These are phyloP conservation scores for Emericellopsis cladophorae DNA, from an alignment of 2,329 filamentous ascomycete species.

Conservation along the genomic window DNA sequence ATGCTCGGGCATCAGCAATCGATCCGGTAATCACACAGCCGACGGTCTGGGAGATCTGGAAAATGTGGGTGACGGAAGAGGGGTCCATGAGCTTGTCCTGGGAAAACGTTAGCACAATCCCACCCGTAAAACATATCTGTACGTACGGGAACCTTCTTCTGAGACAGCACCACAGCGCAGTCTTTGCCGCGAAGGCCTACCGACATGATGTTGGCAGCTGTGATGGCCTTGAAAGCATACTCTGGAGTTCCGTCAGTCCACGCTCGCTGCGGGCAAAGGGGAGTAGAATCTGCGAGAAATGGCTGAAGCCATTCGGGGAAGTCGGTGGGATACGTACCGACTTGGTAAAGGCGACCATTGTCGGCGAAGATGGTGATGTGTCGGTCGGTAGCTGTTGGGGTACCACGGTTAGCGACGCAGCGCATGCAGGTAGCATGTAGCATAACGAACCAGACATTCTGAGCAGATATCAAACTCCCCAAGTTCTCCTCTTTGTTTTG, in stretches of 20 bases:
- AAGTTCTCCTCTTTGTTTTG: too few relatives aligned
- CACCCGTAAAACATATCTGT: background rate
- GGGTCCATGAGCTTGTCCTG: conserved; percentile 99
- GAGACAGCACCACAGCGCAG: conserved; percentile 91
- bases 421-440: conserved; percentile 21
- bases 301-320: background rate
- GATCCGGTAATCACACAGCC: conserved; percentile 98
- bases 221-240: conserved; percentile 99
- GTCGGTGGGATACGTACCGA: conserved; percentile 54
- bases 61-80: conserved; percentile 92
- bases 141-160: conserved; percentile 98
- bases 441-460: conserved; percentile 1
- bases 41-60: conserved; percentile 89
- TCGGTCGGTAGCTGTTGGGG: conserved; percentile 56
- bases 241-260: conserved; percentile 41
- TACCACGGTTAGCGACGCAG: conserved; percentile 35
- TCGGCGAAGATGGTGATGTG: conserved; percentile 99
- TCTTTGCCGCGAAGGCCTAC: conserved; percentile 92
- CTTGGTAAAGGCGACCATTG: conserved; percentile 97
- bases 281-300: background rate
- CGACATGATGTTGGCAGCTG: conserved; percentile 97
- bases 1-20: conserved; percentile 91
- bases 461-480: too few relatives aligned
- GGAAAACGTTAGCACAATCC: conserved; percentile 2
- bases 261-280: background rate